Percentiles rank a stretch among this genome's conserved stretches.
Conservation (phyloP, 192 early-diverging fungal genomes). For the Coemansia sp. region DNA sequence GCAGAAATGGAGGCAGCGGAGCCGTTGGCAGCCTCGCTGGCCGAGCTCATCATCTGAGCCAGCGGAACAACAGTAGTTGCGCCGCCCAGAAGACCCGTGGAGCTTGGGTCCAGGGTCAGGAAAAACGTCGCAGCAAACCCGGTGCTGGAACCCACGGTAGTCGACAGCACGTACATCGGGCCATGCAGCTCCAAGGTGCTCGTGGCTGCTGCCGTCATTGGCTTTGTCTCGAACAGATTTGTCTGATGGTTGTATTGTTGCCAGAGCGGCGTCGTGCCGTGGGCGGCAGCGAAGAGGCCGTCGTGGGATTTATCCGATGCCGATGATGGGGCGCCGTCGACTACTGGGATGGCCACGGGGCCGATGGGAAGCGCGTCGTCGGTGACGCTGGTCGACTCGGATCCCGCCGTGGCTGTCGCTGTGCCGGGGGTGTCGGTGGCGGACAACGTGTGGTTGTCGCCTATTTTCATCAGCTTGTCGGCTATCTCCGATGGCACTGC, state of each 20-base stretch:
- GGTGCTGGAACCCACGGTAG: neutral
- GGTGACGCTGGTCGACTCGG: conserved; percentile 7
- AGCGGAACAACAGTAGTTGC: conserved; percentile 36
- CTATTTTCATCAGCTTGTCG: conserved; percentile 40
- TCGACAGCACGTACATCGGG: neutral
- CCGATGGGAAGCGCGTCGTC: conserved; percentile 12
- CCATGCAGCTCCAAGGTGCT: neutral
- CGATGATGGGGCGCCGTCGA: conserved; percentile 12
- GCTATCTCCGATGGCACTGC: conserved; percentile 28
- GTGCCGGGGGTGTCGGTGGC: too few species aligned
- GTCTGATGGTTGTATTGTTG: conserved; percentile 6
- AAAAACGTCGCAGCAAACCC: conserved; percentile 48
- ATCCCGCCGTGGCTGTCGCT: too few species aligned
- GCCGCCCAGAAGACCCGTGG: neutral
- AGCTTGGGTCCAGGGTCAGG: conserved; percentile 31
- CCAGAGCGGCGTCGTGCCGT: conserved; percentile 1
- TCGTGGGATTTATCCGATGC: neutral
- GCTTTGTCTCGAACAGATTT: conserved; percentile 26
- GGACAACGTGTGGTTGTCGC: conserved; percentile 5
- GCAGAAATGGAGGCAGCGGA: neutral
- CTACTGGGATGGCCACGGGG: conserved; percentile 34
- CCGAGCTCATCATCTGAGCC: conserved; percentile 32
- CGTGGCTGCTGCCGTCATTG: too few species aligned
- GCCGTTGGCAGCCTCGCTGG: conserved; percentile 6
- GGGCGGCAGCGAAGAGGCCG: too few species aligned